Evolutionary conservation across 176 grass and related monocot genomes (phyloP), one percentile per base, ranked within the genome.

Genomic region (Bonia amplexicaulis): DNA sequence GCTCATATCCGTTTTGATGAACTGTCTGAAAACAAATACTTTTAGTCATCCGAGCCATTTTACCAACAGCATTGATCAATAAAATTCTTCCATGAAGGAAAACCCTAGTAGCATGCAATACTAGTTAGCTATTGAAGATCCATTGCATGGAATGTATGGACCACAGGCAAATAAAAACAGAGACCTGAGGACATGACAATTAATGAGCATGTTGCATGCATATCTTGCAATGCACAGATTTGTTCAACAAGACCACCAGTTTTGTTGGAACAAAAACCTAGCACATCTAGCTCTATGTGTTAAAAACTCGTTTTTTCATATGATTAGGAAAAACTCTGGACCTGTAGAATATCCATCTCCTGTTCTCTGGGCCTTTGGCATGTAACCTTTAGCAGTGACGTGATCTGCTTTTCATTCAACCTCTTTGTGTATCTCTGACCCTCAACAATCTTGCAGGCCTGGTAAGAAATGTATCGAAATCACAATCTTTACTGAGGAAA

Each of bases 351-450:
- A 94, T 96, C 92, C 90, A 99, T 94, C 82, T 99, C 97, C 69
- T 96, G 92, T 11, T 99, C 92, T 81, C 93, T 96, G 29, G 97
- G 97, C 87, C 97, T 96, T 80, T 92, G 97, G 80, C 97, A 99
- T 5, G 97, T 96, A 82, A 99, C 97, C 83, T 96, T 99, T 23
- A 99, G 86, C 76, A 99, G 73, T 10, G 97, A 99, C 44, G 97
- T 99, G 47, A 99, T 99, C 82, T 99, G 97, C 76, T 94, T 99
- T 66, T 99, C 97, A 70, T 99, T 99, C 90, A 99, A 87, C 77
- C 97, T 99, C 84, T 99, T 99, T 33, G 97, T 91, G 73, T 99
- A 99, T 87, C 97, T 94, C 86, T 99, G 97, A 48, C 97, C 97
- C 84, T 96, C 93, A 45, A 99, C 90, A 79, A 99, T 99, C 68